Base-by-base conservation (phyloP, 2,329 filamentous ascomycete species). In the Tetracladium maxilliforme region DNA sequence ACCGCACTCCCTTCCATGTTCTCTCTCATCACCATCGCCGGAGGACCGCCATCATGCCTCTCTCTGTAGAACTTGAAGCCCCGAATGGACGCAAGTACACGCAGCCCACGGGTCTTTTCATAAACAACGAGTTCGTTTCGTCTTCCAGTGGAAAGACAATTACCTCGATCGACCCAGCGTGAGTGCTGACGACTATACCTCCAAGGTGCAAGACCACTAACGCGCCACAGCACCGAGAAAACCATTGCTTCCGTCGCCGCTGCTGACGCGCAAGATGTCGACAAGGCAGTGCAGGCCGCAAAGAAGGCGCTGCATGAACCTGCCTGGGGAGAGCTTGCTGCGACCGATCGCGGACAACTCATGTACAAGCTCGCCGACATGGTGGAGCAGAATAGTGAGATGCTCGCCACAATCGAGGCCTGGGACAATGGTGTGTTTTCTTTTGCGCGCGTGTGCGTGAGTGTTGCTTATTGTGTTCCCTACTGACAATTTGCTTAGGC, bases 361-460 rank as follows among this genome's bases (percentile, higher is more conserved):
- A 64, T 90, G 61, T 57, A 60, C 44, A 78, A 71, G 45, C 66
- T 87, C 16, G 72, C 75, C 12, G 66, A 76, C 30, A 54, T 87
- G 18, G 56, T 86, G 18, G 69, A 74, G 25, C 44, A 72, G 40
- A 60, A 90, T 12, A 33, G 30, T 16, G 37, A 74, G 36, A 61
- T 56, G 0, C 47, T 77, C 5, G 70, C 70, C 9, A 47, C 45
- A 2, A 44, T 48, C 12, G 79, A 90, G 52, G 75, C 78, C 1
- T 75, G 80, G 62, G 79, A 90, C 47, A 86, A 83, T 40, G 81
- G 33, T n/a, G n/a, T n/a, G n/a, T n/a, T n/a, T n/a, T n/a, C n/a
- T n/a, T n/a, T n/a, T n/a, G n/a, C n/a, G n/a, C n/a, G n/a, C n/a
- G n/a, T n/a, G n/a, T n/a, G n/a, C n/a, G n/a, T n/a, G n/a, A n/a